These are phyloP conservation scores for Schizochytrium sp. DNA, from an alignment of 108 stramenopile species.

Conservation along the genomic window DNA sequence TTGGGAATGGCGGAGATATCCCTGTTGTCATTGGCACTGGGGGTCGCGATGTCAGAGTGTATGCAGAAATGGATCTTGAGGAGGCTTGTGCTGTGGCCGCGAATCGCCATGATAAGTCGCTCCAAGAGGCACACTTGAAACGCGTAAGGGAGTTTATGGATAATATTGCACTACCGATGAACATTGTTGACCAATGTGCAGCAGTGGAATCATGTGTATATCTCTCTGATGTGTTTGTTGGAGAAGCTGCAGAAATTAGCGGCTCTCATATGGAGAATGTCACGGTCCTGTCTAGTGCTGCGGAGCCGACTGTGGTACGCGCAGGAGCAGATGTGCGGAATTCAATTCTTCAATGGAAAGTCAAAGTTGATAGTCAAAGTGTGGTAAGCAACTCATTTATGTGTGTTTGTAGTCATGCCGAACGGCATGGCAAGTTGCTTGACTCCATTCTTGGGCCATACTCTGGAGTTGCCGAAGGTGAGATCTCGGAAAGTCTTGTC, in stretches of 20 bases:
- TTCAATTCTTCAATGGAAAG: conserved; percentile 31
- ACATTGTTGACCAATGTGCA: background rate
- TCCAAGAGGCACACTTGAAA: conserved; percentile 7
- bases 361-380: conserved; percentile 11
- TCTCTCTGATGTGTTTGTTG: conserved; percentile 44
- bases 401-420: conserved; percentile 81
- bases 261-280: background rate
- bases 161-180: background rate
- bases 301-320: background rate
- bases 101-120: background rate
- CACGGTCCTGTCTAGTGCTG: conserved; percentile 20
- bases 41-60: background rate
- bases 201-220: background rate
- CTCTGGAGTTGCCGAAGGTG: conserved; percentile 83
- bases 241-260: background rate
- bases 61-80: conserved; percentile 1
- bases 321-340: conserved; percentile 38
- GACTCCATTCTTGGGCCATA: conserved; percentile 86
- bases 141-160: conserved; percentile 9
- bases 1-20: background rate
- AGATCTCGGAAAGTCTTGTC: conserved; percentile 83
- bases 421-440: conserved; percentile 80
- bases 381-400: conserved; percentile 69
- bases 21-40: conserved; percentile 13
- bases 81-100: background rate